These are phyloP conservation scores for Fomes fomentarius DNA, from an alignment of 1,284 basidiomycete species.

Conservation along the genomic window DNA sequence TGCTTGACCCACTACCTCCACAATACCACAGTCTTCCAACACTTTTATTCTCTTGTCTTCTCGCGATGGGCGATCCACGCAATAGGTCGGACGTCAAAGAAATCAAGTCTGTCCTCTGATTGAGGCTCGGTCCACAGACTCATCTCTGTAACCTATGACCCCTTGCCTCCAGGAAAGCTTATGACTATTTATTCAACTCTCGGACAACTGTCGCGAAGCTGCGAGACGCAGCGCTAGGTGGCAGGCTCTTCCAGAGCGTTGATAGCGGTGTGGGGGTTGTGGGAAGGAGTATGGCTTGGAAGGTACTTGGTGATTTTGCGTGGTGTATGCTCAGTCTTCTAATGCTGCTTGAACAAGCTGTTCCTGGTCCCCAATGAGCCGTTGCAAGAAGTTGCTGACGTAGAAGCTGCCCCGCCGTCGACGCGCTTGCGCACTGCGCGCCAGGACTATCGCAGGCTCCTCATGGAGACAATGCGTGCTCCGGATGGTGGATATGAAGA, in stretches of 20 bases:
- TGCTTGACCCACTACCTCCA: background rate
- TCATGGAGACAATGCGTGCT: constrained; percentile 71
- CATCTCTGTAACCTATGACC: constrained; percentile 27
- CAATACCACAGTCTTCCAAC: background rate
- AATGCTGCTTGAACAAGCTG: constrained; percentile 41
- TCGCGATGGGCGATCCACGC: constrained; percentile 23
- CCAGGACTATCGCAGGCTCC: constrained; percentile 50
- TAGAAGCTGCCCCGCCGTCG: constrained; percentile 46
- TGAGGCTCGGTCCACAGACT: constrained; percentile 28
- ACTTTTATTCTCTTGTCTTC: background rate
- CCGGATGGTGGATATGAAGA: constrained; percentile 81
- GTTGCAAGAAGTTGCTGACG: constrained; percentile 50
- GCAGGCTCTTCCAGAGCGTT: constrained; percentile 52
- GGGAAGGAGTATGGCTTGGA: constrained; percentile 80
- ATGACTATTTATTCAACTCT: constrained; percentile 61
- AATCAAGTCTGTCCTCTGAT: constrained; percentile 35
- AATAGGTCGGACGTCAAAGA: constrained; percentile 28
- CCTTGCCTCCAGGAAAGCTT: constrained; percentile 52
- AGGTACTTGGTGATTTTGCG: constrained; percentile 49
- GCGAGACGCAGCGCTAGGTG: constrained; percentile 63
- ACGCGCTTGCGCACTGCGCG: constrained; percentile 51
- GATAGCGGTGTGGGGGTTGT: constrained; percentile 47
- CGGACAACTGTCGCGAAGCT: constrained; percentile 60
- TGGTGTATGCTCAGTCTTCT: constrained; percentile 12
- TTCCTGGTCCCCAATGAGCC: constrained; percentile 64